A percentile compares a stretch with the other conserved stretches of the same genome.
These are phyloP conservation scores for Chlamydomonas schloesseri DNA, from an alignment of 139 green algal species.

Conservation along the genomic window DNA sequence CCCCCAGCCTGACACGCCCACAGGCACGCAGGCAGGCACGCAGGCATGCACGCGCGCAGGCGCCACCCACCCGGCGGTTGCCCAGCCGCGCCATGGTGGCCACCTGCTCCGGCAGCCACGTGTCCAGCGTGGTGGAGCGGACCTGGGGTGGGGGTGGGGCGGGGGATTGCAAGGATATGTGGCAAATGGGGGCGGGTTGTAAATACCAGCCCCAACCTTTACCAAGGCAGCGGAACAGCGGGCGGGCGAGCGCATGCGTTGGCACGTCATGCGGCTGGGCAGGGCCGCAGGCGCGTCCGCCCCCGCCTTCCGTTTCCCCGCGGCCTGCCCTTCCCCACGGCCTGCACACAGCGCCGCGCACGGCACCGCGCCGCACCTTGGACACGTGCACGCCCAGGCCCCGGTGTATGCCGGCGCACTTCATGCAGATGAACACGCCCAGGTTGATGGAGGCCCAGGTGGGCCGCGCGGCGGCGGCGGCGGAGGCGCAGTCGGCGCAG, in stretches of 20 bases:
- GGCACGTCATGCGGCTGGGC: too few species aligned
- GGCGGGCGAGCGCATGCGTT: too few species aligned
- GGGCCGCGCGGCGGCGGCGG: slow-evolving; percentile 55
- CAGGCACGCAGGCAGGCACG: too few species aligned
- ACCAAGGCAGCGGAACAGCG: too few species aligned
- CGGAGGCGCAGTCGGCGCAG: slow-evolving; percentile 78
- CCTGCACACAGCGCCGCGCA: too few species aligned
- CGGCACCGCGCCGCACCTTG: slow-evolving; percentile 48
- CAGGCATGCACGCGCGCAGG: too few species aligned
- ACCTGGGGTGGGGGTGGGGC: slow-evolving; percentile 56
- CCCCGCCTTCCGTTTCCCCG: too few species aligned
- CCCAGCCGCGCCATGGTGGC: slow-evolving; percentile 54
- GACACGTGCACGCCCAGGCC: slow-evolving; percentile 89
- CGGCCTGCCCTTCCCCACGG: too few species aligned
- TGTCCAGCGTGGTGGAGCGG: slow-evolving; percentile 76
- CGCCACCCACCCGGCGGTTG: slow-evolving; percentile 44
- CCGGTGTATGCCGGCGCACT: slow-evolving; percentile 88
- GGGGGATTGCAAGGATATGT: neutral
- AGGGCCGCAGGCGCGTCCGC: too few species aligned
- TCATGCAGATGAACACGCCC: slow-evolving; percentile 91
- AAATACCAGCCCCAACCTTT: too few species aligned
- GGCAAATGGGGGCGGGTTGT: too few species aligned
- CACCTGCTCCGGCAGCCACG: slow-evolving; percentile 76
- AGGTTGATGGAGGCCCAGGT: slow-evolving; percentile 90
- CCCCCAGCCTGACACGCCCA: too few species aligned